A percentile compares a stretch with the other conserved stretches of the same genome.
Conservation (phyloP, 106 monocot species). For the Acanthochlamys bracteata region DNA sequence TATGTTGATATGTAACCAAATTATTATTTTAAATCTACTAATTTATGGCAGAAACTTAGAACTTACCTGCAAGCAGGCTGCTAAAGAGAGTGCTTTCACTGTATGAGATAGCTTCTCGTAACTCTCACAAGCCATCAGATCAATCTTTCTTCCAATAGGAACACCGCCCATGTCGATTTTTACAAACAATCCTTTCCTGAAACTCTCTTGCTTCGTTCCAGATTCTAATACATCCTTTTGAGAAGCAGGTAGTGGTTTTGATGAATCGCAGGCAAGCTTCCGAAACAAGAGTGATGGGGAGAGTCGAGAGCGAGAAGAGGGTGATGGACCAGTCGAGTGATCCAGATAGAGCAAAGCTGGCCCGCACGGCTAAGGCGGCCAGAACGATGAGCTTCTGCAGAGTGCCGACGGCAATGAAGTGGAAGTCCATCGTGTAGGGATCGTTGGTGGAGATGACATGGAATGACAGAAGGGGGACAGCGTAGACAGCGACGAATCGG, state of each 20-base stretch:
- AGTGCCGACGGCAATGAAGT: constrained; percentile 64
- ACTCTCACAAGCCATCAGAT: constrained; percentile 31
- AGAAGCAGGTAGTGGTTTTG: constrained; percentile 13
- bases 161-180: constrained; percentile 64
- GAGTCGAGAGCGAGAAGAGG: constrained; percentile 81
- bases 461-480: constrained; percentile 61
- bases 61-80: constrained; percentile 20
- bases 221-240: constrained; percentile 10
- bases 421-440: constrained; percentile 56
- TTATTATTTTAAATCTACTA: background rate
- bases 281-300: constrained; percentile 83
- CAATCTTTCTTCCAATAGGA: constrained; percentile 60
- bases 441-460: constrained; percentile 62
- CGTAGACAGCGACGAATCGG: constrained; percentile 53
- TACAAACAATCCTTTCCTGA: constrained; percentile 29
- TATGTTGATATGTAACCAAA: background rate
- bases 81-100: constrained; percentile 28
- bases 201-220: constrained; percentile 6
- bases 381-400: constrained; percentile 68
- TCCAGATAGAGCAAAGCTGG: constrained; percentile 28
- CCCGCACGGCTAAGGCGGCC: constrained; percentile 31
- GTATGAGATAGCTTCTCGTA: constrained; percentile 43
- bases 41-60: background rate
- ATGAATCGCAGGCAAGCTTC: constrained; percentile 16
- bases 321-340: constrained; percentile 88